Conservation (phyloP, 129 eudicot species). For the Tanacetum coccineum region DNA sequence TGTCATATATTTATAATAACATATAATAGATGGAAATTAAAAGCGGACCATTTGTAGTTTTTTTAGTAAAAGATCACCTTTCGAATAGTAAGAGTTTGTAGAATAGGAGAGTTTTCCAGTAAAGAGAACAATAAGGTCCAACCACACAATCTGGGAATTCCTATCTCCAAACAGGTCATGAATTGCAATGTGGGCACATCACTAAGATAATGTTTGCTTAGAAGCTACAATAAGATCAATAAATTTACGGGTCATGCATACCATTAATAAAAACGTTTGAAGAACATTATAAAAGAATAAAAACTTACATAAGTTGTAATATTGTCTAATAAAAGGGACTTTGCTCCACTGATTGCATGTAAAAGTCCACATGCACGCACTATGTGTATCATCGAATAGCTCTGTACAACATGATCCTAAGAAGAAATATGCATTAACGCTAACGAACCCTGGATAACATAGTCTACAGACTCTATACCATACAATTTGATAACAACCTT, state of each 20-base stretch:
- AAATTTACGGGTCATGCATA: neutral
- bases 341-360: neutral
- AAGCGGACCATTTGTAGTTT: neutral
- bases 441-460: neutral
- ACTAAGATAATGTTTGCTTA: neutral
- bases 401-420: neutral
- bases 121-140: neutral
- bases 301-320: neutral
- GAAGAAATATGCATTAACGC: neutral
- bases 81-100: neutral
- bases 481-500: no score
- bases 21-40: neutral
- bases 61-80: neutral
- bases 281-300: neutral
- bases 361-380: neutral
- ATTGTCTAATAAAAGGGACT: neutral
- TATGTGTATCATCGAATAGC: no score
- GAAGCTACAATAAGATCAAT: neutral
- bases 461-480: neutral
- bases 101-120: neutral
- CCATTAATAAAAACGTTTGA: neutral
- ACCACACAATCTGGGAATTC: neutral
- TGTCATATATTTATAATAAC: neutral
- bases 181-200: neutral
- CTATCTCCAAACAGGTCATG: neutral